Percentiles rank a stretch among this genome's conserved stretches.
Conservation (phyloP, 139 green algal genomes). For the Penium margaritaceum region DNA sequence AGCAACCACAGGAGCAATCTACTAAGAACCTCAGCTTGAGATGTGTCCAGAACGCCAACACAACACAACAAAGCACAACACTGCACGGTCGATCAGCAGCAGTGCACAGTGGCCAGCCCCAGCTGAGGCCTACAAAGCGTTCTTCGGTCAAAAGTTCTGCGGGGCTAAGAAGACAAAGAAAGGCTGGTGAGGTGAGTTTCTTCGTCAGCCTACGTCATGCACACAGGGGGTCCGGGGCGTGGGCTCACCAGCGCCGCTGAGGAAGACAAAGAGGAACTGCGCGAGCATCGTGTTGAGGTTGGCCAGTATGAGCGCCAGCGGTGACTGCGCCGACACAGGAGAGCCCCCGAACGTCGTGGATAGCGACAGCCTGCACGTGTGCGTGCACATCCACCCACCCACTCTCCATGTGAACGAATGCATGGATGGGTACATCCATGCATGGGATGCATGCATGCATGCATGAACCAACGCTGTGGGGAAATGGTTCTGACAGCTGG, state of each 20-base stretch:
- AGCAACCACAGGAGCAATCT: too few species aligned
- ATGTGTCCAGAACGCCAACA: too few species aligned
- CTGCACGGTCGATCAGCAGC: too few species aligned
- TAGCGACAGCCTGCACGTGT: constrained; percentile 14
- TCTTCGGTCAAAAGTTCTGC: too few species aligned
- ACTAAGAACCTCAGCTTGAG: too few species aligned
- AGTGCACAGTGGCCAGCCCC: too few species aligned
- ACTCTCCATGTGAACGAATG: neutral
- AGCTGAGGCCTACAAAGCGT: too few species aligned
- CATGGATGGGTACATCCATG: neutral
- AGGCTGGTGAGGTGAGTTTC: too few species aligned
- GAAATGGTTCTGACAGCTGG: neutral
- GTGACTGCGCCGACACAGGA: constrained; percentile 21
- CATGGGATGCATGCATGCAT: neutral
- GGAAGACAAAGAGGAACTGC: constrained; percentile 40
- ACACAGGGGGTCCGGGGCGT: too few species aligned
- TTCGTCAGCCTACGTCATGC: too few species aligned
- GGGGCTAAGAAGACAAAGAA: too few species aligned
- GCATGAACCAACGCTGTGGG: neutral
- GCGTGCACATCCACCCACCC: neutral
- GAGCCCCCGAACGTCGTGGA: constrained; percentile 41
- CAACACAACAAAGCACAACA: too few species aligned
- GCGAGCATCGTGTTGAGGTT: constrained; percentile 41
- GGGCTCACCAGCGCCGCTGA: constrained; percentile 40
- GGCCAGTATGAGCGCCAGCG: constrained; percentile 27